Evolutionary conservation across 1,139 yeast genomes (phyloP).

Genomic region (Magnusiomyces suaveolens): DNA sequence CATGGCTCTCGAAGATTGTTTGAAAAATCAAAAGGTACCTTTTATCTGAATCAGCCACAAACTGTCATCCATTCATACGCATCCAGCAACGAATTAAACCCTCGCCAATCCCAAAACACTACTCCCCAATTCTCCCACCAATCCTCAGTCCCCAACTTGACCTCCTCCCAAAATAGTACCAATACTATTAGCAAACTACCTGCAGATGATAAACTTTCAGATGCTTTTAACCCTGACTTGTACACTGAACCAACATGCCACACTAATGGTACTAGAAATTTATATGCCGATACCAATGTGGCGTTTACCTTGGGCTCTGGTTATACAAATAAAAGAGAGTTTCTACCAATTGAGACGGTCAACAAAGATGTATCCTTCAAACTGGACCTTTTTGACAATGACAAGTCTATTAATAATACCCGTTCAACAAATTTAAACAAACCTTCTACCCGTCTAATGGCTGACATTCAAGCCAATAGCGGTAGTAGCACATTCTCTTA

Average conservation of each 20-base stretch:
- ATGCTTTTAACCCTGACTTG: background rate
- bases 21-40: conserved; percentile 6
- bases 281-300: background rate
- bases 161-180: background rate
- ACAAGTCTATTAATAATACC: too few species aligned
- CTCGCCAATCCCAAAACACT: background rate
- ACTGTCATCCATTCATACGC: background rate
- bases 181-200: background rate
- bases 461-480: too few species aligned
- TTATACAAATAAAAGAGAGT: background rate
- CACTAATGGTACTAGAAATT: background rate
- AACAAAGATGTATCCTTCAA: too few species aligned
- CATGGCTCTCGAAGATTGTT: conserved; percentile 5
- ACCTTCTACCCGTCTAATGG: too few species aligned
- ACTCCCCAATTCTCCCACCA: background rate
- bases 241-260: background rate
- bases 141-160: background rate
- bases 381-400: too few species aligned
- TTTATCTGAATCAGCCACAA: background rate
- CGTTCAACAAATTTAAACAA: too few species aligned
- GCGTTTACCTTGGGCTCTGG: background rate
- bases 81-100: background rate
- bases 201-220: background rate
- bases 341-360: too few species aligned
- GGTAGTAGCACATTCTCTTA: background rate